A percentile compares a stretch with the other conserved stretches of the same genome.
These are phyloP conservation scores for Penstemon eatonii DNA, from an alignment of 257 asterid species.

Conservation along the genomic window DNA sequence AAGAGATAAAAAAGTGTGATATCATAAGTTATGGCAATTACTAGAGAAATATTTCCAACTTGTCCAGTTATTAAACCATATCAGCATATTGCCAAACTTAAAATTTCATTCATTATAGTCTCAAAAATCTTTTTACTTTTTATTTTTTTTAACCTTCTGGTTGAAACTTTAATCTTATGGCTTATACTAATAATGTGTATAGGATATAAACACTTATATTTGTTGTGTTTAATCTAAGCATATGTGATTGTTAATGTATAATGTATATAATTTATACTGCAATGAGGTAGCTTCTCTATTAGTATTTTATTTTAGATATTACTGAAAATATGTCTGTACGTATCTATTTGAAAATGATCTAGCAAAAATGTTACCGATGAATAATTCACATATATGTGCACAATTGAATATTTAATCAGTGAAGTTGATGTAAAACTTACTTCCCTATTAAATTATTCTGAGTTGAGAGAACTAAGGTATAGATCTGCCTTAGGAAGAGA, in stretches of 20 bases:
- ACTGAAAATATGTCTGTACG: no score
- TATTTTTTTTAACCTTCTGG: no score
- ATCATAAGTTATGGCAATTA: neutral
- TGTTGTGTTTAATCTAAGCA: neutral
- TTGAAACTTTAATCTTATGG: no score
- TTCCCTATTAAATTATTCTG: neutral
- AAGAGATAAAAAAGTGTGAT: neutral
- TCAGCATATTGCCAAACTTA: neutral
- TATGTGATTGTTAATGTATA: neutral
- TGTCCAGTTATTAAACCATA: neutral
- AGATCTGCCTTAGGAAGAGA: constrained; percentile 5
- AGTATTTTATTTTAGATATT: no score
- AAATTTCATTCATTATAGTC: no score
- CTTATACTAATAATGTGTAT: no score
- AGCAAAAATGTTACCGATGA: neutral
- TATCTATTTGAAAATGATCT: neutral
- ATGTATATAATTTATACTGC: neutral
- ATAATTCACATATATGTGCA: neutral
- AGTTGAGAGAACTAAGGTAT: constrained; percentile 2
- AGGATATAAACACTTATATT: no score
- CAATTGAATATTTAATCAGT: neutral
- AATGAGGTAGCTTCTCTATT: neutral
- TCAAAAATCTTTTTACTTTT: no score
- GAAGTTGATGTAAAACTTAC: neutral
- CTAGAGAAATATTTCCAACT: neutral